These are phyloP conservation scores for Sparassis latifolia DNA, from an alignment of 1,284 basidiomycete genomes.

Conservation along the genomic window DNA sequence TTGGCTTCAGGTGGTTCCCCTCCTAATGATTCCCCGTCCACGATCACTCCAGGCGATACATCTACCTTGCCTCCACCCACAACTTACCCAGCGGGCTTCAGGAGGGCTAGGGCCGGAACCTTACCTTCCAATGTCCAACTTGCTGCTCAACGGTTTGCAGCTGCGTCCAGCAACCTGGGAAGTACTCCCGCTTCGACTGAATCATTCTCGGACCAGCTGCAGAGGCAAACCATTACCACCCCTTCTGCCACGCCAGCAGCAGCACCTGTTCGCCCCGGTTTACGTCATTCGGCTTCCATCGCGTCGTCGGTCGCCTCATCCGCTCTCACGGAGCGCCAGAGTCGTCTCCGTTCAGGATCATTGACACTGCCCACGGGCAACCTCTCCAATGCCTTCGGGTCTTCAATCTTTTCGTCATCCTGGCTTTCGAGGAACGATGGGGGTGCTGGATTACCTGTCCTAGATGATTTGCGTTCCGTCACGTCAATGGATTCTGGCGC, in stretches of 20 bases:
- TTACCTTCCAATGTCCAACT: constrained; percentile 84
- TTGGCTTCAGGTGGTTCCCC: constrained; percentile 64
- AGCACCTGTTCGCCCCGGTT: constrained; percentile 53
- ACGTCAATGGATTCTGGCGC: constrained; percentile 70
- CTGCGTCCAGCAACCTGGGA: constrained; percentile 52
- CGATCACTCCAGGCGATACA: constrained; percentile 51
- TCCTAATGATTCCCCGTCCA: constrained; percentile 56
- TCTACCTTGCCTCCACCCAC: constrained; percentile 49
- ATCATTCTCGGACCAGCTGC: constrained; percentile 54
- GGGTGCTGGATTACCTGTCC: constrained; percentile 50
- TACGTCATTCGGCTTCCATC: constrained; percentile 73
- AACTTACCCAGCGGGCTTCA: constrained; percentile 72
- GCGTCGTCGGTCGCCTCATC: constrained; percentile 58
- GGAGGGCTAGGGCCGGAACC: constrained; percentile 84
- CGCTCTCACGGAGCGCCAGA: constrained; percentile 58
- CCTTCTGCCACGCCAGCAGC: constrained; percentile 29
- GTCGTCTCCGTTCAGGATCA: constrained; percentile 85
- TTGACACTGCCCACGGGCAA: constrained; percentile 63
- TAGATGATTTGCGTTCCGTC: constrained; percentile 76
- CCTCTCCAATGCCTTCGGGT: constrained; percentile 81
- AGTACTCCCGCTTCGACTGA: constrained; percentile 55
- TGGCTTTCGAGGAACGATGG: constrained; percentile 68
- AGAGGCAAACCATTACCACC: constrained; percentile 38
- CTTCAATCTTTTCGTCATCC: constrained; percentile 81
- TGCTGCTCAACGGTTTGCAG: constrained; percentile 76